phyloP scores from a whole-genome alignment of 345 rosid genomes.

The Heritiera littoralis region DNA sequence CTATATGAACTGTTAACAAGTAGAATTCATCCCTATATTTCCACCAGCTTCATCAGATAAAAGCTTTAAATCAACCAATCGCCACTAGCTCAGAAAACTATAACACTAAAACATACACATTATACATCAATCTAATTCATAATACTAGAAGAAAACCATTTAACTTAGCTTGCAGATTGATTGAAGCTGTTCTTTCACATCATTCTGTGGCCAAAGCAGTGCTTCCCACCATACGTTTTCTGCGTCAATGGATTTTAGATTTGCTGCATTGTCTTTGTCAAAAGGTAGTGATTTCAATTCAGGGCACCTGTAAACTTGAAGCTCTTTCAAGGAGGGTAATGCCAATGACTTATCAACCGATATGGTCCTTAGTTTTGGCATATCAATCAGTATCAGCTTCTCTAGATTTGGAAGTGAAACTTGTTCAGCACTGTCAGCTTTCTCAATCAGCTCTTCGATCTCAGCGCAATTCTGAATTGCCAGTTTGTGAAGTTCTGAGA shows the following conservation, averaged over 20 bases:
- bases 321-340: constrained; percentile 27
- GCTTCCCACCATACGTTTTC: constrained; percentile 20
- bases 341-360: constrained; percentile 19
- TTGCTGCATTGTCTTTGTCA: constrained; percentile 16
- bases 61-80: no score
- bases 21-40: no score
- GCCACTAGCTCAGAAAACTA: no score
- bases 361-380: constrained; percentile 32
- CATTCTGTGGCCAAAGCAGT: constrained; percentile 9
- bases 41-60: no score
- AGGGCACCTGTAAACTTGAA: constrained; percentile 24
- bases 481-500: constrained; percentile 27
- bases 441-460: constrained; percentile 28
- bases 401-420: constrained; percentile 27
- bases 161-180: constrained; percentile 8
- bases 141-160: neutral
- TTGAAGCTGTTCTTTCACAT: constrained; percentile 17
- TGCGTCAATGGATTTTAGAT: constrained; percentile 8
- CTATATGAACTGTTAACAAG: no score
- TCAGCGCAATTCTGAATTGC: neutral
- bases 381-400: constrained; percentile 24
- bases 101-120: neutral
- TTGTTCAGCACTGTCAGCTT: neutral
- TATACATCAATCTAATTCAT: neutral
- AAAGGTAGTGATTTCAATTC: constrained; percentile 26